phyloP scores from a whole-genome alignment of 2,329 filamentous ascomycete genomes.

The Alternaria burnsii region DNA sequence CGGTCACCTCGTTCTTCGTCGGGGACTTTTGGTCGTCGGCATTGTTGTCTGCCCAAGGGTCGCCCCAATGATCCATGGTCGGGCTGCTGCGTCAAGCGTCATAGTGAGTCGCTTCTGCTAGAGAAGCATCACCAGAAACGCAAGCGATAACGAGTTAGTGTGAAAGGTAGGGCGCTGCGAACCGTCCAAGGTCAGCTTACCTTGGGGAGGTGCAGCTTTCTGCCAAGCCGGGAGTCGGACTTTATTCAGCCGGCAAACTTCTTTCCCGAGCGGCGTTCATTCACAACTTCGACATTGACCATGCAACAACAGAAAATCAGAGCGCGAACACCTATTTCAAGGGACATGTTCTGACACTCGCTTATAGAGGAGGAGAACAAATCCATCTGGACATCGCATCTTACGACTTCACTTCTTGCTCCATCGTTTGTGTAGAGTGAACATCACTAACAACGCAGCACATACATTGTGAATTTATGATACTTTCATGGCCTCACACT shows the following conservation, averaged over 20 bases:
- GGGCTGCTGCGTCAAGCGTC: constrained; percentile 40
- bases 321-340: too few species aligned
- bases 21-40: constrained; percentile 31
- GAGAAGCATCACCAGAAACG: constrained; percentile 38
- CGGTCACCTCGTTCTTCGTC: constrained; percentile 36
- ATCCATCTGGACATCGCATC: not conserved
- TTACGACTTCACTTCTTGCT: not conserved
- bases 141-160: not conserved
- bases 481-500: not conserved
- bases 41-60: constrained; percentile 52
- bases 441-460: not conserved
- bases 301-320: not conserved
- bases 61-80: constrained; percentile 54
- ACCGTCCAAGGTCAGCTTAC: constrained; percentile 16
- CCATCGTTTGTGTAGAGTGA: not conserved
- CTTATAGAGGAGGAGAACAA: not conserved
- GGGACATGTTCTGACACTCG: not conserved
- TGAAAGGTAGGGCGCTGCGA: not conserved
- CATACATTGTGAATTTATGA: not conserved
- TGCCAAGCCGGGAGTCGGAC: constrained; percentile 25
- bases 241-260: constrained; percentile 3
- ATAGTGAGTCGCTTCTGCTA: constrained; percentile 46
- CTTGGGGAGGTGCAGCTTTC: constrained; percentile 12
- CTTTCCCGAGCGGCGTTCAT: not conserved
- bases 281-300: not conserved